A percentile compares a stretch with the other conserved stretches of the same genome.
Evolutionary conservation across 2,329 filamentous ascomycete species (phyloP).

Genomic region (Cladosporium cucumerinum): DNA sequence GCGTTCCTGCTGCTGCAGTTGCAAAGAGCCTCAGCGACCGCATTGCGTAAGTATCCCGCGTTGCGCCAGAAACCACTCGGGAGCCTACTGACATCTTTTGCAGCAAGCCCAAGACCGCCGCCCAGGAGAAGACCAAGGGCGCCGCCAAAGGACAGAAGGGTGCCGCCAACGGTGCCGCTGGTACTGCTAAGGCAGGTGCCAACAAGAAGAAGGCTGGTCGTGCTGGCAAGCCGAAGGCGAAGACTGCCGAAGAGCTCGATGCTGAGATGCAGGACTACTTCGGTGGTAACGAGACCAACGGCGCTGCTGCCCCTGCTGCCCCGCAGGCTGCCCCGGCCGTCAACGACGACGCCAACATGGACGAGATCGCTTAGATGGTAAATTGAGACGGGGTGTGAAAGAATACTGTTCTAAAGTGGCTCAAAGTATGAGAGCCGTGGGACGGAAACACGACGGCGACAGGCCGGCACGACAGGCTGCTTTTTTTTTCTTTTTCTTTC

Average conservation of each 20-base stretch:
- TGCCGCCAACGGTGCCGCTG: slow-evolving; percentile 50
- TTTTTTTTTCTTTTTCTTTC: slow-evolving; percentile 9
- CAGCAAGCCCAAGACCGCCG: slow-evolving; percentile 35
- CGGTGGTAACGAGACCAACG: slow-evolving; percentile 44
- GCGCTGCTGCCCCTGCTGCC: slow-evolving; percentile 45
- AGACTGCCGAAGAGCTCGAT: slow-evolving; percentile 93
- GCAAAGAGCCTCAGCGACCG: slow-evolving; percentile 81
- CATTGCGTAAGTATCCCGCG: slow-evolving; percentile 59
- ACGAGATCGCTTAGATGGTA: slow-evolving; percentile 40
- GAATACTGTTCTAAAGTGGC: neutral
- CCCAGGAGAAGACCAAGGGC: slow-evolving; percentile 59
- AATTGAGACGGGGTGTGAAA: neutral
- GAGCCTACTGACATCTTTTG: neutral
- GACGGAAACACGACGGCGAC: neutral
- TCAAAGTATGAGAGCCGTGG: neutral
- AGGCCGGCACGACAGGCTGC: neutral
- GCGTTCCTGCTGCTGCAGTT: slow-evolving; percentile 63
- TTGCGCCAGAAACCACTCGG: slow-evolving; percentile 20
- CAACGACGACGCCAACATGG: slow-evolving; percentile 49
- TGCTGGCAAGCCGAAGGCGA: slow-evolving; percentile 67
- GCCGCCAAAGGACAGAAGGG: slow-evolving; percentile 59
- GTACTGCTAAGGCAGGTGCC: slow-evolving; percentile 46
- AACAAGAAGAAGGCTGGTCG: slow-evolving; percentile 57
- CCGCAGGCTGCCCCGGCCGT: slow-evolving; percentile 47
- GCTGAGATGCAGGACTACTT: slow-evolving; percentile 99